These are phyloP conservation scores for Ilex aquifolium DNA, from an alignment of 257 asterid species.

Conservation along the genomic window DNA sequence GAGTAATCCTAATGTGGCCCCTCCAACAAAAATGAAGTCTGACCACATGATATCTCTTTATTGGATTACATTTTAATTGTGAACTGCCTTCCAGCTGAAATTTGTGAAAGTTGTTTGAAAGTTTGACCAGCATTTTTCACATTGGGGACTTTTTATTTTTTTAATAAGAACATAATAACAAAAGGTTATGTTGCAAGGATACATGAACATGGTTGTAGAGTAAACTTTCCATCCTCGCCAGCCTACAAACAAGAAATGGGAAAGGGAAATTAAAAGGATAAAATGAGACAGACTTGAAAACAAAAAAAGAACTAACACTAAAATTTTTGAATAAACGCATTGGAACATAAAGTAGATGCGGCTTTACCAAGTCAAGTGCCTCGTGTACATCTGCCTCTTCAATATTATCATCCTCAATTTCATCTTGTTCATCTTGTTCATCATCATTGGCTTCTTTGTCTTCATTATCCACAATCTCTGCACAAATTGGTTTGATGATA, in stretches of 20 bases:
- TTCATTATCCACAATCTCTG: slow-evolving; percentile 23
- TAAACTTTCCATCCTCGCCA: slow-evolving; percentile 37
- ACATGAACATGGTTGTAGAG: slow-evolving; percentile 45
- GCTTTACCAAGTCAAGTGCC: slow-evolving; percentile 39
- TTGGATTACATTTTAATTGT: no score
- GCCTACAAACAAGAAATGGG: slow-evolving; percentile 29
- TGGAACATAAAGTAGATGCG: neutral
- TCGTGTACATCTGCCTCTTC: slow-evolving; percentile 40
- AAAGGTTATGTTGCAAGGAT: slow-evolving; percentile 38
- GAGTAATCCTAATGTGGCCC: neutral
- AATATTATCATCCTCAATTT: slow-evolving; percentile 46
- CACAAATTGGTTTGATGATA: slow-evolving; percentile 24
- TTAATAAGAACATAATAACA: no score
- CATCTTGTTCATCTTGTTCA: slow-evolving; percentile 47
- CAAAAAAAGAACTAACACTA: slow-evolving; percentile 1
- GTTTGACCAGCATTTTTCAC: neutral
- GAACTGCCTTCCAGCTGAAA: neutral
- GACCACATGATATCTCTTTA: neutral
- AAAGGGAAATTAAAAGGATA: slow-evolving; percentile 10
- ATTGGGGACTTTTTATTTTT: no score
- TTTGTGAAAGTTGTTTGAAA: no score
- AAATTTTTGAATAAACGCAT: neutral
- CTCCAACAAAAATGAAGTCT: neutral
- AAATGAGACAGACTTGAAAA: neutral
- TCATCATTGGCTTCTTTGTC: slow-evolving; percentile 49